These are phyloP conservation scores for Fragilariopsis cylindrus DNA, from an alignment of 108 stramenopile genomes.

Conservation along the genomic window DNA sequence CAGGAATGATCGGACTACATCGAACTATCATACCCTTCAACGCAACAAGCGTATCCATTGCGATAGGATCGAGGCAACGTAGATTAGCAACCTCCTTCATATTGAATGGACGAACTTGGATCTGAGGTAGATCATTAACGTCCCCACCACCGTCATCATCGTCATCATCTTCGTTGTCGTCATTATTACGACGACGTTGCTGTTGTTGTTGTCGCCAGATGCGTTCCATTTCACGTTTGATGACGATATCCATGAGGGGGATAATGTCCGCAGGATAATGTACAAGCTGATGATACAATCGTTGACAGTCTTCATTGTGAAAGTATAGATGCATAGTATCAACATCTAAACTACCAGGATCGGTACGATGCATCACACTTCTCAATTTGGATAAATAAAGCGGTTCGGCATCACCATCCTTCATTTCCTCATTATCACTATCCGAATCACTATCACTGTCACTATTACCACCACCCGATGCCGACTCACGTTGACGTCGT, in stretches of 20 bases:
- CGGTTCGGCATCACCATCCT: constrained; percentile 32
- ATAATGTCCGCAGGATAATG: constrained; percentile 95
- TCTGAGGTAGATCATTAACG: constrained; percentile 46
- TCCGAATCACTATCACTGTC: constrained; percentile 31
- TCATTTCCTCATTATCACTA: constrained; percentile 31
- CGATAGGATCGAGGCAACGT: constrained; percentile 91
- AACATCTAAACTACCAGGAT: constrained; percentile 76
- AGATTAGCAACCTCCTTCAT: constrained; percentile 80
- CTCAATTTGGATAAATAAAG: constrained; percentile 32
- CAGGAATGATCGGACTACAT: constrained; percentile 93
- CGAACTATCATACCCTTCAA: constrained; percentile 97
- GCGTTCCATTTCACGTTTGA: constrained; percentile 64
- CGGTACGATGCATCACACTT: constrained; percentile 18
- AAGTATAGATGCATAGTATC: constrained; percentile 92
- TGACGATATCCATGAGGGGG: constrained; percentile 92
- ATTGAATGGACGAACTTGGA: constrained; percentile 95
- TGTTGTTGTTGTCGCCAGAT: constrained; percentile 16
- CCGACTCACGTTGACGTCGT: not conserved
- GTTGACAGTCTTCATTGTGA: constrained; percentile 77
- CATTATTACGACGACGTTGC: not conserved
- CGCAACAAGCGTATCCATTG: constrained; percentile 91
- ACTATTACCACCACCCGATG: constrained; percentile 8
- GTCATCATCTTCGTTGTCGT: constrained; percentile 1
- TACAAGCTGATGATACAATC: constrained; percentile 92
- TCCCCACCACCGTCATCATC: constrained; percentile 23